Evolutionary conservation across 768 basidiomycete species (phyloP), one percentile per base, ranked within the genome.

Genomic region (Boletellus ananas): DNA sequence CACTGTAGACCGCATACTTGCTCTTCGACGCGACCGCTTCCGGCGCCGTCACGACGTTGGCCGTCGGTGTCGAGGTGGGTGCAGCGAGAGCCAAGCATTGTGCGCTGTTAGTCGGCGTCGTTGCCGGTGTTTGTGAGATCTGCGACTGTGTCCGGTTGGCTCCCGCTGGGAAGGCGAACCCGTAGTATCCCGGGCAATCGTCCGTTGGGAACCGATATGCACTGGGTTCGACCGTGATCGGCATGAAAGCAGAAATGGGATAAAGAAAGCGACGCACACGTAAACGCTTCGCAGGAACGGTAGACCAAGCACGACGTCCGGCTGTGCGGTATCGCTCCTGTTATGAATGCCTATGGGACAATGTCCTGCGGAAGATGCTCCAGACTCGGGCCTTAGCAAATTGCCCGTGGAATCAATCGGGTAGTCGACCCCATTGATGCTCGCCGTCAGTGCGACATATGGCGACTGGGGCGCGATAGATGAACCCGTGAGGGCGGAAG

Each of bases 271-370:
- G 18, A 47, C 67, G 16, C 50, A 67, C 66, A 69, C 27, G 29
- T 67, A 67, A 20, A 69, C 63, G 18, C 67, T 69, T 20, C 66
- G 57, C 18, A 69, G 36, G 47, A 69, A 67, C 2, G 67, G 67
- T 8, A 59, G 20, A 1, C 66, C 67, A 1, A 67, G 50, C 12
- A 46, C 45, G 5, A 58, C 45, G 17, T 36, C 52, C 3, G 58
- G 67, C 11, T 35, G 45, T 6, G 35, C 34, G 6, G 60, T 53
- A 27, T 48, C 49, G 12, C 7, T 51, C 34, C 41, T 53, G 35
- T 47, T 64, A 7, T 0, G 45, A 17, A 67, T 55, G 16, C 63
- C 62, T 14, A 68, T 54, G 12, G 58, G 60, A 43, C 65, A 67
- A 34, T 18, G 51, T 0, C 52, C 56, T 0, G 11, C 0, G 12